Conservation (phyloP, 495 filamentous ascomycete genomes). For the Penicillium paxilli region DNA sequence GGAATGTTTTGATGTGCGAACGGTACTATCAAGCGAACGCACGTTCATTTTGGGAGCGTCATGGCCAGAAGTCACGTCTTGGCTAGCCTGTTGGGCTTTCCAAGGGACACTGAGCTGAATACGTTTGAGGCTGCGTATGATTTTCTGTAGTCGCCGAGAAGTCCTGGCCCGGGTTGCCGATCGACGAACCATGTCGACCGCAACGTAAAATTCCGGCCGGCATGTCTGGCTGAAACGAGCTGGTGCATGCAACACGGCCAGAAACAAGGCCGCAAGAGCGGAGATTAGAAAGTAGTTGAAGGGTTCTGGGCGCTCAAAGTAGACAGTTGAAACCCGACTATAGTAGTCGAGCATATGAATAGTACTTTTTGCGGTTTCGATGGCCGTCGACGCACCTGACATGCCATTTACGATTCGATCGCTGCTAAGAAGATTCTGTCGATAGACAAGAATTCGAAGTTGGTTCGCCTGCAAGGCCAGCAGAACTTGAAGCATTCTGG, state of each 20-base stretch:
- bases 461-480: constrained; percentile 75
- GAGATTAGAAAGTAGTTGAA: constrained; percentile 86
- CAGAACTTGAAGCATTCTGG: constrained; percentile 48
- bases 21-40: neutral
- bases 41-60: no score
- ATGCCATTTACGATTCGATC: constrained; percentile 69
- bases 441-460: constrained; percentile 77
- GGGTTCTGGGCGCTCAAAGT: constrained; percentile 72
- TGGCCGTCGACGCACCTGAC: constrained; percentile 61
- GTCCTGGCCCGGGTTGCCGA: constrained; percentile 42
- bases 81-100: neutral
- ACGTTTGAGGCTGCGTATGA: constrained; percentile 38
- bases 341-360: constrained; percentile 72
- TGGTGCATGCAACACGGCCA: constrained; percentile 77
- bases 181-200: constrained; percentile 74
- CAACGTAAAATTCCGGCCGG: constrained; percentile 79
- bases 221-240: constrained; percentile 67
- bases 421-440: constrained; percentile 70
- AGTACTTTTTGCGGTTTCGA: constrained; percentile 75
- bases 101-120: constrained; percentile 26
- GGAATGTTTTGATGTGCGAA: neutral
- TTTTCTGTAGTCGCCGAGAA: constrained; percentile 39
- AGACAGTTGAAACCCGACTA: constrained; percentile 71
- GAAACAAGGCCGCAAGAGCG: constrained; percentile 74
- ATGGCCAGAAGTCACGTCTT: neutral